Conservation (phyloP, 1,284 basidiomycete species). For the Ganoderma lingzhi region DNA sequence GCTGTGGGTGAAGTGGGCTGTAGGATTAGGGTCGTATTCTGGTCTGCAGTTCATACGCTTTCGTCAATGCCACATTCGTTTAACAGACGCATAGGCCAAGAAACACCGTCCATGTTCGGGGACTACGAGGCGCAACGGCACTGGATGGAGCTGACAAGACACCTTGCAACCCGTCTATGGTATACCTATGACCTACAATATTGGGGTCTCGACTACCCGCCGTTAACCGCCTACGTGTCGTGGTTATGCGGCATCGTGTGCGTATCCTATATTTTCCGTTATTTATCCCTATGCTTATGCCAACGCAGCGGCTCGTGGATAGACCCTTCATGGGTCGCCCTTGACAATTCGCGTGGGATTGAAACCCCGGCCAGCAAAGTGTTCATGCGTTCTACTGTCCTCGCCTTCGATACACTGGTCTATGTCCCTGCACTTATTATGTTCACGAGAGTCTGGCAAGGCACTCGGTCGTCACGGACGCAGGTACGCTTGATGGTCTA, state of each 20-base stretch:
- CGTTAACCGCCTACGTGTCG: constrained; percentile 88
- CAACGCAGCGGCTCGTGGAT: constrained; percentile 67
- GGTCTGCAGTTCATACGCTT: constrained; percentile 56
- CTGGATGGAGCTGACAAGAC: constrained; percentile 91
- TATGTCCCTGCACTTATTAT: constrained; percentile 80
- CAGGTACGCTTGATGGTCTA: constrained; percentile 58
- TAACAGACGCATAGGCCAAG: constrained; percentile 57
- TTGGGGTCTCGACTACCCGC: constrained; percentile 95
- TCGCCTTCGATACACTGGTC: constrained; percentile 73
- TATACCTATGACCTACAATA: constrained; percentile 89
- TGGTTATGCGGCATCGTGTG: constrained; percentile 74
- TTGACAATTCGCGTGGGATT: constrained; percentile 80
- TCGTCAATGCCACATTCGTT: constrained; percentile 21
- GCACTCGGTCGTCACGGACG: constrained; percentile 70
- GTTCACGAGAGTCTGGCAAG: constrained; percentile 71
- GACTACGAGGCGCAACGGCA: constrained; percentile 95
- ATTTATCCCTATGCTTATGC: background rate
- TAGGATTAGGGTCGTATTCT: constrained; percentile 84
- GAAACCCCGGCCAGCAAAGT: constrained; percentile 74
- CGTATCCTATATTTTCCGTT: constrained; percentile 38
- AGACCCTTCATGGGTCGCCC: constrained; percentile 78
- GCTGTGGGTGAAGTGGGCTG: constrained; percentile 68
- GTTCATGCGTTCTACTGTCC: constrained; percentile 85
- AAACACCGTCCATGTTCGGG: constrained; percentile 84
- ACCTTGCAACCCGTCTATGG: constrained; percentile 81